Base-by-base conservation (phyloP, 2,329 filamentous ascomycete species). In the Penicillium verrucosum region DNA sequence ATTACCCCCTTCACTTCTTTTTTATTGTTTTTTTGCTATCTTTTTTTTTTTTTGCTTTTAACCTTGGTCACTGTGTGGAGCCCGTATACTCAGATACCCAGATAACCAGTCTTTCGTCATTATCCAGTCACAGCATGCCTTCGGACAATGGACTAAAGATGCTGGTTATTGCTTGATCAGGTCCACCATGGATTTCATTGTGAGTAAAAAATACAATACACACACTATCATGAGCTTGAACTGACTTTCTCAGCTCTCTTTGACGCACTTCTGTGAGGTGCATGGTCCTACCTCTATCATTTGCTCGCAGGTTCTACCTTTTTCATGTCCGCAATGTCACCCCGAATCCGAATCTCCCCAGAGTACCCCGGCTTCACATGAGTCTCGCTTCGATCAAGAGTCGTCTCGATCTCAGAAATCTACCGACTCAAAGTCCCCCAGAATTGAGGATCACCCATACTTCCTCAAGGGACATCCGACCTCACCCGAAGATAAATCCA, bases 221-320 rank as follows among this genome's bases (percentile, higher is more conserved):
- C 27, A 6, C 12, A 32, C 38, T 36, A 41, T 16, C n/a, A 8
- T 18, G 37, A 43, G 11, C 36, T 44, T 41, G 27, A 25, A 43
- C 54, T 59, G 34, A 59, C 54, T 43, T 48, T 38, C 36, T 23
- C 65, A 85, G 82, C 79, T 85, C 68, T 84, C 82, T 66, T 78
- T 85, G 61, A 83, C 82, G 62, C 82, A 85, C 74, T 85, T 85
- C 70, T 85, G 82, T 73, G 82, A 85, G 74, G 76, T 82, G 71
- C 82, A 85, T 78, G 82, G 82, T 69, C 82, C 82, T 18, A 85
- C 82, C 51, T 84, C 81, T 55, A 83, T 85, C 70, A 81, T 85
- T 62, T 85, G 82, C 71, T 85, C 82, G 57, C 82, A 85, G 69
- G 80, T 83, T 61, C 75, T 81, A 47, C 81, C 81, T 14, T 75